Conservation (phyloP, 495 filamentous ascomycete species). For the Lasiosphaeria miniovina region DNA sequence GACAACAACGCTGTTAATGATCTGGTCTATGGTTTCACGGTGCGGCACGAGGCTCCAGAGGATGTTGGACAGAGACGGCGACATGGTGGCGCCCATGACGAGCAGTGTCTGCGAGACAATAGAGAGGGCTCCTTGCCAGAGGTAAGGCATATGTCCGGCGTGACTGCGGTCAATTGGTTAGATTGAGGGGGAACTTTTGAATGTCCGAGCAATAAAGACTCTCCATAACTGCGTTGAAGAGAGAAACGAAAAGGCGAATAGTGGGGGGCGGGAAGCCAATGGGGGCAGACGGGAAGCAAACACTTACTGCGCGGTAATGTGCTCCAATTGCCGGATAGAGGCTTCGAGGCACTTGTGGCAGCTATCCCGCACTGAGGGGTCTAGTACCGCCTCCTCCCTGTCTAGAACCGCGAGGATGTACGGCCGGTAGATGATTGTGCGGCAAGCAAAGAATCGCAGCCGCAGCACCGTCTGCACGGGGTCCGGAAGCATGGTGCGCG, state of each 20-base stretch:
- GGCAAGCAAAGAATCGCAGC: constrained; percentile 77
- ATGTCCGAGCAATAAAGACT: constrained; percentile 20
- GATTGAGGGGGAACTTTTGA: constrained; percentile 27
- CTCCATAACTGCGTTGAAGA: constrained; percentile 7
- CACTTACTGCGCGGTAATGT: constrained; percentile 69
- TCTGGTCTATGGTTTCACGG: constrained; percentile 61
- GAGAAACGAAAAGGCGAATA: not conserved
- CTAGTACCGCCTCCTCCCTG: constrained; percentile 67
- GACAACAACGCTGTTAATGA: constrained; percentile 69
- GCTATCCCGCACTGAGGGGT: constrained; percentile 68
- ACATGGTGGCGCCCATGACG: constrained; percentile 82
- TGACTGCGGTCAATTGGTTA: constrained; percentile 56
- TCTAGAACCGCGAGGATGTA: constrained; percentile 78
- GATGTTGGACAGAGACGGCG: constrained; percentile 63
- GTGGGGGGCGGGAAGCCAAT: constrained; percentile 13
- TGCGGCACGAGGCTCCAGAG: constrained; percentile 57
- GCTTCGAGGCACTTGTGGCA: constrained; percentile 81
- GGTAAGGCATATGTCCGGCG: constrained; percentile 81
- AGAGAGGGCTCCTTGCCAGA: constrained; percentile 80
- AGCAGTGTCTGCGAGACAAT: constrained; percentile 77
- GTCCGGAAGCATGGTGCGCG: constrained; percentile 59
- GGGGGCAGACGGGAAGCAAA: constrained; percentile 22
- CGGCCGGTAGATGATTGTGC: constrained; percentile 80
- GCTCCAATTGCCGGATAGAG: constrained; percentile 73
- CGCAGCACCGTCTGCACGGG: constrained; percentile 76